phyloP scores from a whole-genome alignment of 441 rosid species.

The Raphanus hybrid region DNA sequence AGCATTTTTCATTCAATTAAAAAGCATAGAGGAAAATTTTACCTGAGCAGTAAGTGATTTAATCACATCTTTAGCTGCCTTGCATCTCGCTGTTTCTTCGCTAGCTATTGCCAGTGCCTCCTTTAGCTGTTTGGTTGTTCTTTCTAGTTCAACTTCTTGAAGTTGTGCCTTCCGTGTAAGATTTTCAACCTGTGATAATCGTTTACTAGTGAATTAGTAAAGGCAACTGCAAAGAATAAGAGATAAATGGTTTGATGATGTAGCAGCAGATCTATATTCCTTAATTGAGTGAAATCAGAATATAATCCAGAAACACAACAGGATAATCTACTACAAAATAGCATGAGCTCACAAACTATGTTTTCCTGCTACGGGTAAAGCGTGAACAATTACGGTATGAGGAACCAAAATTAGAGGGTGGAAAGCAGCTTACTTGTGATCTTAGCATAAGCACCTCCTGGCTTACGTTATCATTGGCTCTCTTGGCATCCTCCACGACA shows the following conservation, averaged over 20 bases:
- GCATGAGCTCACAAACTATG: background rate
- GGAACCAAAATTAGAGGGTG: slow-evolving; percentile 1
- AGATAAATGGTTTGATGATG: too few species aligned
- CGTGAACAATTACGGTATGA: background rate
- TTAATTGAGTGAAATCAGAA: background rate
- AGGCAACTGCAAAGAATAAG: slow-evolving; percentile 12
- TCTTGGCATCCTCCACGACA: slow-evolving; percentile 69
- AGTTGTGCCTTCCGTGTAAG: slow-evolving; percentile 81
- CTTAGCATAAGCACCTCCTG: slow-evolving; percentile 86
- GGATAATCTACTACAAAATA: background rate
- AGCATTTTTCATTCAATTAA: background rate
- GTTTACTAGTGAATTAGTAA: slow-evolving; percentile 31
- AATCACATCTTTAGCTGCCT: slow-evolving; percentile 97
- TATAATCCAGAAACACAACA: slow-evolving; percentile 4
- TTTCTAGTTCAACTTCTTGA: slow-evolving; percentile 92
- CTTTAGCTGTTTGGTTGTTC: slow-evolving; percentile 82
- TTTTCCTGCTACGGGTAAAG: background rate
- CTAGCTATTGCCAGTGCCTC: slow-evolving; percentile 87
- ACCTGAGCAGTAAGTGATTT: slow-evolving; percentile 95
- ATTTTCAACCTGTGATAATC: slow-evolving; percentile 69
- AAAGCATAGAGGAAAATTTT: slow-evolving; percentile 29
- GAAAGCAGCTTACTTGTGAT: slow-evolving; percentile 64
- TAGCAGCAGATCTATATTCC: background rate
- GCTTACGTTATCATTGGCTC: slow-evolving; percentile 71
- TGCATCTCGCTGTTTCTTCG: slow-evolving; percentile 96